Percentiles rank a stretch among this genome's conserved stretches.
Conservation (phyloP, 352 stramenopile genomes). For the Phytophthora pistaciae region DNA sequence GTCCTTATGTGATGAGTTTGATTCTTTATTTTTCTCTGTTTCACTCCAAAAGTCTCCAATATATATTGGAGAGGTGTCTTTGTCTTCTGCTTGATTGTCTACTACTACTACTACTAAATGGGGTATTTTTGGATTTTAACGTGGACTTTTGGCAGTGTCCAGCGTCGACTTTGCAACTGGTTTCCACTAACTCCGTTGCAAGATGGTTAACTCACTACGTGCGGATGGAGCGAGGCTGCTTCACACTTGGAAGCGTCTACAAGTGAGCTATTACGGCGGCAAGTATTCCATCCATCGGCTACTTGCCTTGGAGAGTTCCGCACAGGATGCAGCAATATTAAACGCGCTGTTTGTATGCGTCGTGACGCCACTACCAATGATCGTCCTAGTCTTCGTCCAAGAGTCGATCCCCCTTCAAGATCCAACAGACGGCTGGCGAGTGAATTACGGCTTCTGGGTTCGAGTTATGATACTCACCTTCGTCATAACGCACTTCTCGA, state of each 20-base stretch:
- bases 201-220: no score
- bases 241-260: conserved; percentile 10
- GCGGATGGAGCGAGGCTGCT: background rate
- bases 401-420: conserved; percentile 31
- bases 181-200: no score
- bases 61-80: no score
- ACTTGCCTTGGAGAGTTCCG: conserved; percentile 21
- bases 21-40: no score
- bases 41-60: no score
- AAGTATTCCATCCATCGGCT: conserved; percentile 38
- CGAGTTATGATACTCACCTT: conserved; percentile 1
- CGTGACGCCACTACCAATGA: conserved; percentile 16
- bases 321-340: background rate
- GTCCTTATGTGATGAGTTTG: no score
- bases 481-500: conserved; percentile 1
- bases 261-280: conserved; percentile 30
- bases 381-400: conserved; percentile 17
- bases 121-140: no score
- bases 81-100: no score
- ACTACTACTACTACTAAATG: no score
- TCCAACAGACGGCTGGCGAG: conserved; percentile 12
- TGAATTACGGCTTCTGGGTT: conserved; percentile 34
- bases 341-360: conserved; percentile 6
- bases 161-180: no score
- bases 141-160: no score